A percentile compares a stretch with the other conserved stretches of the same genome.
phyloP scores from a whole-genome alignment of 2,329 filamentous ascomycete species.

The Botrytis fragariae region DNA sequence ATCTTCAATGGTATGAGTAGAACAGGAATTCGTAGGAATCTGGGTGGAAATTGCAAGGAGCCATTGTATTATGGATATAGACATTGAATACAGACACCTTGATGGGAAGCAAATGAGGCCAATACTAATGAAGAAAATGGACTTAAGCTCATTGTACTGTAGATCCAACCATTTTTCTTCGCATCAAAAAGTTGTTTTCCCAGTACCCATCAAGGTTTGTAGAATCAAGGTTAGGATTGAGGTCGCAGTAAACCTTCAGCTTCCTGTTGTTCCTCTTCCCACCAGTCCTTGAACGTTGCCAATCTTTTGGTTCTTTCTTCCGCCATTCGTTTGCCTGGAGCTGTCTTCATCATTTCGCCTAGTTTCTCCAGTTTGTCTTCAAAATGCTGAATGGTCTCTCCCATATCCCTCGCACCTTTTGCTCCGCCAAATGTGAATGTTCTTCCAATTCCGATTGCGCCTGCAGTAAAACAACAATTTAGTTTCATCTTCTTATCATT shows the following conservation, averaged over 20 bases:
- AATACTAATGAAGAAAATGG: background rate
- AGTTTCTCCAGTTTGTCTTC: constrained; percentile 72
- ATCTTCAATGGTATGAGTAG: constrained; percentile 20
- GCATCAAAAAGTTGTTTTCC: background rate
- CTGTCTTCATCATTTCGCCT: constrained; percentile 62
- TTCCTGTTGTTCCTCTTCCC: constrained; percentile 49
- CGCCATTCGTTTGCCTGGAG: constrained; percentile 52
- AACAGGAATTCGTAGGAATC: background rate
- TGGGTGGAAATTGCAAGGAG: background rate
- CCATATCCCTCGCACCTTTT: constrained; percentile 54
- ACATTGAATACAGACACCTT: background rate
- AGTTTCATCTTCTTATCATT: background rate
- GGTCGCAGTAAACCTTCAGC: constrained; percentile 32
- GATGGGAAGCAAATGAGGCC: background rate
- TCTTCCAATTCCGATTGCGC: constrained; percentile 79
- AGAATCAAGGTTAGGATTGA: background rate
- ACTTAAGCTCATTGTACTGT: background rate
- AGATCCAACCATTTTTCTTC: background rate
- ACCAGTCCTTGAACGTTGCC: constrained; percentile 55
- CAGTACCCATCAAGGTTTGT: background rate
- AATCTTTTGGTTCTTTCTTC: constrained; percentile 53
- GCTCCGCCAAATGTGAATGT: constrained; percentile 76
- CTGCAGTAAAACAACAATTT: constrained; percentile 38
- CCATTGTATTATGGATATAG: background rate
- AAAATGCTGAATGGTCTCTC: constrained; percentile 70